These are phyloP conservation scores for Tricholoma sp. DNA, from an alignment of 768 basidiomycete species.

Conservation along the genomic window DNA sequence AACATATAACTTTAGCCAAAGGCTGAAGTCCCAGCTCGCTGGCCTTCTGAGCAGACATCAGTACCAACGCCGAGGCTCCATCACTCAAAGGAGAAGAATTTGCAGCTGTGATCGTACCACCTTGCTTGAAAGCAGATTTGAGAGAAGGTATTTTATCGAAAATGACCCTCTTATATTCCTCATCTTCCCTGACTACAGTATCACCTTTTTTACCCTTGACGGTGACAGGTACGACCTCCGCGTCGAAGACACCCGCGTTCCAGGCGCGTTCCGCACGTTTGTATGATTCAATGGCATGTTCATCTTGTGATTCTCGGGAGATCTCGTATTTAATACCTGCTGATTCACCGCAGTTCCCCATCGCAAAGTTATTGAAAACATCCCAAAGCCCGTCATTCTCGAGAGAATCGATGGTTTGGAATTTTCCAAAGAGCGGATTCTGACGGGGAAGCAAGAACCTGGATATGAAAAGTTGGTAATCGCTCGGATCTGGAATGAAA, in stretches of 20 bases:
- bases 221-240: conserved; percentile 85
- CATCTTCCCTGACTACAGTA: conserved; percentile 85
- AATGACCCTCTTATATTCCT: conserved; percentile 96
- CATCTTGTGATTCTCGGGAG: conserved; percentile 82
- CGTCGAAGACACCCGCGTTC: conserved; percentile 77
- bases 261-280: conserved; percentile 89
- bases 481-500: neutral
- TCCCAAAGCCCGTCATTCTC: conserved; percentile 94
- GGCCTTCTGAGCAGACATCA: conserved; percentile 92
- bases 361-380: conserved; percentile 95
- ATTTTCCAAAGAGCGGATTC: conserved; percentile 84
- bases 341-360: conserved; percentile 95
- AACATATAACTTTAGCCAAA: conserved; percentile 91
- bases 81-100: conserved; percentile 95
- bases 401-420: conserved; percentile 81
- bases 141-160: conserved; percentile 91
- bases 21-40: conserved; percentile 88
- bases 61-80: conserved; percentile 91
- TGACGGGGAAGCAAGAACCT: conserved; percentile 81
- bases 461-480: conserved; percentile 4
- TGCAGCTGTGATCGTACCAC: conserved; percentile 90
- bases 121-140: conserved; percentile 84
- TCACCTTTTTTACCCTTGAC: conserved; percentile 95
- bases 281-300: conserved; percentile 93
- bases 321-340: conserved; percentile 80